Base-by-base conservation (phyloP, 768 basidiomycete genomes). In the Agaricus sinodeliciosus region DNA sequence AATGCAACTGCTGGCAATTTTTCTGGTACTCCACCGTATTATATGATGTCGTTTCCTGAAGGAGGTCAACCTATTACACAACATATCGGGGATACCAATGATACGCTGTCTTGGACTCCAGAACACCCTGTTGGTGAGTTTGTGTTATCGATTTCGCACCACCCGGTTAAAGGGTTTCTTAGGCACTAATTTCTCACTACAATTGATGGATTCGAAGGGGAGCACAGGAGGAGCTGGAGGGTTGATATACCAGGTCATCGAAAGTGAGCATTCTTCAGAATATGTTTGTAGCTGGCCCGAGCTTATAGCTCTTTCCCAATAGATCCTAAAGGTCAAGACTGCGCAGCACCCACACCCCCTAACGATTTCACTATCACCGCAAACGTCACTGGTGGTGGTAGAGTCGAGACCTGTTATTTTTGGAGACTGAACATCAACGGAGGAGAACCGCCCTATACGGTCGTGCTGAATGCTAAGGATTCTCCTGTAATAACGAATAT, bases 151-250 rank as follows among this genome's bases (percentile, higher is more conserved):
- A 31, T 1, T 18, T 43, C 18, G 40, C 27, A n/a, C 27, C 16
- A 37, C 8, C 48, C 8, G 7, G 18, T 31, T 31, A 34, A 19
- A 22, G 28, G 45, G 43, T 6, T 27, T 12, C 13, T 16, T 47
- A 81, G 80, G 71, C 16, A 65, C 75, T 6, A 61, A 63, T 27
- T 57, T 81, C n/a, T 50, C 78, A 25, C 59, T 80, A 15, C 68
- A 64, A 18, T 68, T 79, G 16, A 65, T 76, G 9, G 76, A 81
- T 59, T 64, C 76, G 5, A 62, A 65, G 12, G 73, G 73, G 3
- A 70, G 62, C 41, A 68, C 72, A 0, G 74, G 73, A 0, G 79
- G 76, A 6, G 62, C 75, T 27, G 60, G 70, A 5, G 63, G 68
- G 0, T 39, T 53, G 6, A 36, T 72, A 37, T 72, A 66, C 51